Evolutionary conservation across 352 stramenopile genomes (phyloP), one percentile per base, ranked within the genome.

Genomic region (Peronospora farinosa): DNA sequence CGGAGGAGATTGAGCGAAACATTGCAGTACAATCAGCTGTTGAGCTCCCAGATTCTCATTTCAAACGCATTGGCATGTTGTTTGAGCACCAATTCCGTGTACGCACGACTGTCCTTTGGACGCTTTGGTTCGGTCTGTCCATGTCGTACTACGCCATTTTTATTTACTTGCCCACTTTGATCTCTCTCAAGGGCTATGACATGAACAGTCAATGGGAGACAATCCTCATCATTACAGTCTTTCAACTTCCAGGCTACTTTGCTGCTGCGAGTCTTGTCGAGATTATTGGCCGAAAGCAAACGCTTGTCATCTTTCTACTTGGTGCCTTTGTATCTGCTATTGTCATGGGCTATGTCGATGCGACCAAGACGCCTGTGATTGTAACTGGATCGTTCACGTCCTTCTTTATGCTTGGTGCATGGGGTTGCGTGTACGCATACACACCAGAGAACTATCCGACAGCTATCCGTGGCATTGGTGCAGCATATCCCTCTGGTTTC

Each of bases 361-460:
- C 67, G 11, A 59, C 70, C n/a, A 51, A 73, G 27, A 50, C 38
- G 7, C 67, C 61, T 2, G 50, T 86, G 16, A 75, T 86, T 54
- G 42, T 75, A 12, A 72, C 65, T 5, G 72, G 66, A 7, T 80
- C 63, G 32, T 60, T 77, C 40, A 54, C 82, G 43, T 77, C 73
- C 44, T 87, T 84, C 60, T 89, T 87, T 51, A 67, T 87, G 63
- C 64, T 86, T 5, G 75, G 73, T 17, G 65, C 72, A 1, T 87
- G 75, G 74, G 75, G 78, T 12, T 78, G 73, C 25, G 63, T 89
- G 1, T 86, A 86, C 54, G 73, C 75, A 13, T 89, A 86, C 62
- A 87, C 75, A 0, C 75, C 75, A 0, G 74, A 87, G 55, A 87
- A 89, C 60, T 89, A 87, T 63, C 73, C 72, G 47, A 86, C 74